Evolutionary conservation across 495 filamentous ascomycete species (phyloP).

Genomic region (Trichocladium uniseriatum): DNA sequence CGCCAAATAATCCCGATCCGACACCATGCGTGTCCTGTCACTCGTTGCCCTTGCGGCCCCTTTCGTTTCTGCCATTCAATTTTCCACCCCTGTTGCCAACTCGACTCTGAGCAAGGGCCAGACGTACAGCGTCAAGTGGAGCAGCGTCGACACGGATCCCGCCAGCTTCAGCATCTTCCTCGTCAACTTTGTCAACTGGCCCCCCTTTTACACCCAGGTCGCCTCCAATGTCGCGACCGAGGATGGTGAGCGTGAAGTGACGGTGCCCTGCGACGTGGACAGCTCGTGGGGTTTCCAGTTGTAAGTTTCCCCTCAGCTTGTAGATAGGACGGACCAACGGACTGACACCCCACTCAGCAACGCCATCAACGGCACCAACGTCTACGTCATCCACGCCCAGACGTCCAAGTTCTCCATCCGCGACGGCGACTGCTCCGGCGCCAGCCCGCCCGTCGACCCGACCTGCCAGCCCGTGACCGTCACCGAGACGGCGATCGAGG

Average conservation of each 20-base stretch:
- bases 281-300: slow-evolving; percentile 38
- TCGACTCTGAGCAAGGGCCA: slow-evolving; percentile 32
- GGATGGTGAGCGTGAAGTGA: slow-evolving; percentile 24
- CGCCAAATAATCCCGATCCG: neutral
- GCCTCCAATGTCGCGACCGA: slow-evolving; percentile 29
- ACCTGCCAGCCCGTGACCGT: slow-evolving; percentile 22
- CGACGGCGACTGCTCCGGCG: slow-evolving; percentile 16
- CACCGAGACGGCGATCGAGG: slow-evolving; percentile 25
- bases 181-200: slow-evolving; percentile 44
- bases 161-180: slow-evolving; percentile 36
- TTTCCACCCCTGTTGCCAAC: slow-evolving; percentile 21
- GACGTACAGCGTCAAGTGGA: slow-evolving; percentile 30
- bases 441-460: slow-evolving; percentile 3
- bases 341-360: slow-evolving; percentile 19
- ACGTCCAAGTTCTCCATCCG: slow-evolving; percentile 33
- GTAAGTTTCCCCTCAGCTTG: slow-evolving; percentile 9
- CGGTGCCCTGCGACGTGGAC: slow-evolving; percentile 34
- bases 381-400: slow-evolving; percentile 42
- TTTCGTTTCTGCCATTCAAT: slow-evolving; percentile 26
- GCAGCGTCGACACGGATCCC: slow-evolving; percentile 40
- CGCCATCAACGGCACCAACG: slow-evolving; percentile 42
- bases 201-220: slow-evolving; percentile 34
- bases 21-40: slow-evolving; percentile 21
- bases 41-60: slow-evolving; percentile 24
- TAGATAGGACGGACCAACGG: neutral